A percentile compares a stretch with the other conserved stretches of the same genome.
Evolutionary conservation across 805 yeast species (phyloP).

Genomic region (Yarrowia porcina): DNA sequence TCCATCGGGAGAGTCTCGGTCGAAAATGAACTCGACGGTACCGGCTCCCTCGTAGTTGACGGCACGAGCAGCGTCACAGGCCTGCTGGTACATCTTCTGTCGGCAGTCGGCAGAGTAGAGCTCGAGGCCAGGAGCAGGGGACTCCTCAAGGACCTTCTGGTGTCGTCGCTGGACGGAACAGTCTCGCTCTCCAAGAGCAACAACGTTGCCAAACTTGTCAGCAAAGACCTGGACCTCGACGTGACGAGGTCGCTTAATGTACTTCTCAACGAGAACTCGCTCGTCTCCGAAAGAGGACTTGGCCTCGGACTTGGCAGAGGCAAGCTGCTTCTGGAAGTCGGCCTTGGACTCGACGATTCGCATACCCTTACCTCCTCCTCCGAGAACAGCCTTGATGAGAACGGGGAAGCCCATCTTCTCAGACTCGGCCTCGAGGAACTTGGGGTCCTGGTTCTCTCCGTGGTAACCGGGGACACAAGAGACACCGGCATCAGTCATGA

Average conservation of each 20-base stretch:
- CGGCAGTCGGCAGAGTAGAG: slow-evolving; percentile 42
- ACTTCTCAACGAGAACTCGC: slow-evolving; percentile 53
- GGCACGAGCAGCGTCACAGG: slow-evolving; percentile 48
- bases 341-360: slow-evolving; percentile 49
- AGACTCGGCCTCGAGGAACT: slow-evolving; percentile 34
- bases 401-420: slow-evolving; percentile 46
- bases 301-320: slow-evolving; percentile 55
- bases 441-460: slow-evolving; percentile 36
- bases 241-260: slow-evolving; percentile 54
- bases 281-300: slow-evolving; percentile 54
- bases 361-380: slow-evolving; percentile 60
- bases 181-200: slow-evolving; percentile 56
- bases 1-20: slow-evolving; percentile 43
- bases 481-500: slow-evolving; percentile 38
- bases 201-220: slow-evolving; percentile 53
- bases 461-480: slow-evolving; percentile 40
- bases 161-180: slow-evolving; percentile 57
- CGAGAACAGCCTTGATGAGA: slow-evolving; percentile 56
- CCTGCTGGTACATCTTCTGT: slow-evolving; percentile 46
- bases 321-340: slow-evolving; percentile 49
- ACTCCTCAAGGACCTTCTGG: slow-evolving; percentile 54
- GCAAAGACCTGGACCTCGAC: slow-evolving; percentile 58
- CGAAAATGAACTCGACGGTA: slow-evolving; percentile 56
- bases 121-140: slow-evolving; percentile 56
- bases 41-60: slow-evolving; percentile 58